Base-by-base conservation (phyloP, 345 rosid species). In the Bruguiera gymnorhiza region DNA sequence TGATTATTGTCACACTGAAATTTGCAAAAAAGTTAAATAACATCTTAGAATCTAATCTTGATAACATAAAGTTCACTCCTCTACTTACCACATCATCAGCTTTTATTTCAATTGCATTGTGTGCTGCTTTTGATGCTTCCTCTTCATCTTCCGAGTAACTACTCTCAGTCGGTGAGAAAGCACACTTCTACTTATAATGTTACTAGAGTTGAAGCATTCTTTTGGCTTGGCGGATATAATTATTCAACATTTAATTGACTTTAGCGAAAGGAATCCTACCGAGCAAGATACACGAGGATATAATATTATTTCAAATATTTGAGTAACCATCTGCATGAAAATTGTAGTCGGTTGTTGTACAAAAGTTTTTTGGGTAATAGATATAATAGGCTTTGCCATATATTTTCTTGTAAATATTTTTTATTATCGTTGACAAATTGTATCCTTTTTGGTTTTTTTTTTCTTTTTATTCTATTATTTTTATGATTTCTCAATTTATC, bases 181-280 rank as follows among this genome's bases (percentile, higher is more conserved):
- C 18, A 29, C 63, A 83, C 81, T 84, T 87, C 58, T 34, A 69
- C 70, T 82, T 72, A 4, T 7, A 6, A 10, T 66, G 16, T 68
- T 78, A 76, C 79, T 78, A 34, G 87, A 75, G 79, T 84, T 80
- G 52, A 83, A 88, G 79, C 87, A 91, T 72, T 91, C 96, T 73
- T 87, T 91, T 11, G 97, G 98, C 73, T 94, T 94, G 23, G 98
- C 92, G 72, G 96, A 95, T 75, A 95, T 86, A 62, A 92, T 87
- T 55, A 92, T 67, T 56, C 85, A 85, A 43, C 71, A 76, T 83
- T 85, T 92, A 75, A 95, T 62, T 8, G 80, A 83, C 8, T 89
- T 86, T 0, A 93, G 97, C 0, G 97, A 95, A 19, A 90, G 97
- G 67, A 92, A 89, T 34, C 88, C 85, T 70, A 83, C 87, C 51